Evolutionary conservation across 2,329 filamentous ascomycete species (phyloP).

Genomic region (Dothiorella sarmentorum): DNA sequence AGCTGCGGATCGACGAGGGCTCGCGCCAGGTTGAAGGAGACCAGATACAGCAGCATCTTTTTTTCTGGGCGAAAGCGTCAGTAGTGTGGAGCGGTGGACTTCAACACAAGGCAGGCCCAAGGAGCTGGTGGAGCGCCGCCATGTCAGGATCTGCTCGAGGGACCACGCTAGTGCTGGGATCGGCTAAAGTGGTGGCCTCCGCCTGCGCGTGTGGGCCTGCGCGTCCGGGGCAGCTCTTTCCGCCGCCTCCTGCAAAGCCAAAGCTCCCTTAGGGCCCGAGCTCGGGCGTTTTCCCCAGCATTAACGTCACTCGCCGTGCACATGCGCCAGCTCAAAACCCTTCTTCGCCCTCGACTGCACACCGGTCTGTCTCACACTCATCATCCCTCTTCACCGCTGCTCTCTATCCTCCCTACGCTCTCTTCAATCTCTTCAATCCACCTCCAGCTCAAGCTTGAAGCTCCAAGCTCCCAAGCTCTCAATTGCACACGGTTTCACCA

Average conservation of each 20-base stretch:
- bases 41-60: conserved; percentile 55
- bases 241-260: neutral
- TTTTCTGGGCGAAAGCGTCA: neutral
- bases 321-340: conserved; percentile 15
- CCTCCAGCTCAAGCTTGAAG: no score
- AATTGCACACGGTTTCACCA: conserved; percentile 20
- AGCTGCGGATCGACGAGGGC: conserved; percentile 68
- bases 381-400: conserved; percentile 2
- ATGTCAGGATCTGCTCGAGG: neutral
- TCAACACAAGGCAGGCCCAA: conserved; percentile 41
- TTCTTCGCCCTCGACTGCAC: neutral
- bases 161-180: neutral
- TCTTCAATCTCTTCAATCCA: conserved; percentile 19
- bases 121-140: conserved; percentile 13
- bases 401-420: no score
- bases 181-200: neutral
- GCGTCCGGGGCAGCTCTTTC: neutral
- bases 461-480: no score
- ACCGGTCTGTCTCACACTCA: conserved; percentile 9
- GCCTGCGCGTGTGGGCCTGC: neutral
- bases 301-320: neutral
- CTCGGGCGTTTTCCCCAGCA: neutral
- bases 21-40: conserved; percentile 89
- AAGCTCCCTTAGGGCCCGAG: neutral
- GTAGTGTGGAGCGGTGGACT: conserved; percentile 40